phyloP scores from a whole-genome alignment of 306 rosid genomes.

The Fragaria iinumae region DNA sequence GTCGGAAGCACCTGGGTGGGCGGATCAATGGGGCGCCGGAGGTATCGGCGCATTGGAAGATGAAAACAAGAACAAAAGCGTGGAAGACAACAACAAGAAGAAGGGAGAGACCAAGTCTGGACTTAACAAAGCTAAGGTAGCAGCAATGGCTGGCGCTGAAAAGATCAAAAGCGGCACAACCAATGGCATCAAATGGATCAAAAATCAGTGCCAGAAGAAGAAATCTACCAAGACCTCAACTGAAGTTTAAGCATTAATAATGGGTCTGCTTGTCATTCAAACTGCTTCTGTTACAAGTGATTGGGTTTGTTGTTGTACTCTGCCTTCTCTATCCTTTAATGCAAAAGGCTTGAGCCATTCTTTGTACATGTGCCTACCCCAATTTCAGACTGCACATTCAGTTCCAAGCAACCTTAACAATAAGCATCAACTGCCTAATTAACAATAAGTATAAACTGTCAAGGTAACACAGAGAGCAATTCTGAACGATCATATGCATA shows the following conservation, averaged over 20 bases:
- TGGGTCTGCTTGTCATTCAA: background rate
- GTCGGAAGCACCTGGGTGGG: constrained; percentile 83
- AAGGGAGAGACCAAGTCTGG: constrained; percentile 51
- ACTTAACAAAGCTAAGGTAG: constrained; percentile 58
- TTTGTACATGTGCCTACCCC: background rate
- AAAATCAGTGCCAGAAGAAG: constrained; percentile 65
- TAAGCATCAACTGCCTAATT: background rate
- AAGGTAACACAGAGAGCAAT: background rate
- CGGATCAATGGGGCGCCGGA: constrained; percentile 94
- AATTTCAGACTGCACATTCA: background rate
- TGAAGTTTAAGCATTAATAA: background rate
- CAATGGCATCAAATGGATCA: constrained; percentile 79
- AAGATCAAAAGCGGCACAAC: constrained; percentile 62
- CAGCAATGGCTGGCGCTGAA: constrained; percentile 47
- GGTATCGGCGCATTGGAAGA: constrained; percentile 87
- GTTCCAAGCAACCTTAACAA: background rate
- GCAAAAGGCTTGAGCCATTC: background rate
- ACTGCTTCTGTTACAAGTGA: background rate
- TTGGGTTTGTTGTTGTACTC: background rate
- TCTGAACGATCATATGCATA: background rate
- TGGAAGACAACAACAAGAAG: constrained; percentile 35
- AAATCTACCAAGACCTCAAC: constrained; percentile 30
- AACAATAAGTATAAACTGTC: background rate
- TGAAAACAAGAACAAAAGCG: constrained; percentile 37
- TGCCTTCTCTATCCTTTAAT: background rate